Base-by-base conservation (phyloP, 257 asterid species). In the Penstemon davidsonii region DNA sequence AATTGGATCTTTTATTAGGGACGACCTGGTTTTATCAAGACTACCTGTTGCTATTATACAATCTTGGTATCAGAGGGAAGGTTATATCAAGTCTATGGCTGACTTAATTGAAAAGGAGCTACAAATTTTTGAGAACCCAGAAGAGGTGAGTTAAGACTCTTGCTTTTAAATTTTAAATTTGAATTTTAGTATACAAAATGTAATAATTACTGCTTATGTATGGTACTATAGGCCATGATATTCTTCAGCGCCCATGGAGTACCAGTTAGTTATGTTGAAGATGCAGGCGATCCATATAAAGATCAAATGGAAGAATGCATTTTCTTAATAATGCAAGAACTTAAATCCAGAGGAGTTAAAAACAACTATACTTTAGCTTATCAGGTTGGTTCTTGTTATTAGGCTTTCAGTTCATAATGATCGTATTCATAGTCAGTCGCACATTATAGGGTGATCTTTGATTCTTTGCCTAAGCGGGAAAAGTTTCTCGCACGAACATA, bases 171-270 rank as follows among this genome's bases (percentile, higher is more conserved):
- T 12, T 45, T 46, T 25, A 2, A 25, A 25, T 25, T 25, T 1
- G n/a, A 25, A 56, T 19, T 58, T 69, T 8, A 38, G 40, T 53
- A 25, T 54, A 6, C 25, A 12, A 25, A 25, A 41, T 38, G 42
- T 45, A 70, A 51, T 61, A 19, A 33, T 41, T 73, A 73, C 11
- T 52, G 8, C 60, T 19, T 62, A 55, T 64, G 44, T 64, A 25
- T 25, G 72, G 43, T 68, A 6, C 59, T 64, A 55, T 67, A 90
- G 99, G 87, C 88, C 40, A 85, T 88, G 92, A 75, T 90, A 69
- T 93, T 93, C 86, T 93, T 93, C 76, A 93, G 99, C 44, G 97
- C 99, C 54, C 99, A 90, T 63, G 97, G 99, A 44, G 99, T 90
- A 67, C 96, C 99, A 3, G 91, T 90, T 11, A 90, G 99, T 73